phyloP scores from a whole-genome alignment of 306 rosid genomes.

The Mimosa bimucronata region DNA sequence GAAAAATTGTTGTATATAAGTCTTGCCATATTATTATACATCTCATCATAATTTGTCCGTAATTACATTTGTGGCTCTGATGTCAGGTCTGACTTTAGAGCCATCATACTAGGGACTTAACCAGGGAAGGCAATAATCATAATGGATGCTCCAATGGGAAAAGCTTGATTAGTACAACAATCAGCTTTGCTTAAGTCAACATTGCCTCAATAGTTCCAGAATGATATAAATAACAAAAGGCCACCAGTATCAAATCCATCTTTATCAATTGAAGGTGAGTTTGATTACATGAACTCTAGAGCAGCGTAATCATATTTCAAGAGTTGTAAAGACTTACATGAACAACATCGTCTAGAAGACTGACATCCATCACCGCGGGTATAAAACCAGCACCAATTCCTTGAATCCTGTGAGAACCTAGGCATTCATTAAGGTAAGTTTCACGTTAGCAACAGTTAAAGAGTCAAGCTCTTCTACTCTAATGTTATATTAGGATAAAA shows the following conservation, averaged over 20 bases:
- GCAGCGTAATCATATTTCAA: constrained; percentile 14
- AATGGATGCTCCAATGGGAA: constrained; percentile 16
- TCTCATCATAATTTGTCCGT: background rate
- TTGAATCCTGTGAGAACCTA: constrained; percentile 93
- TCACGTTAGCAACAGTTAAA: constrained; percentile 18
- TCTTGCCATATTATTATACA: no score
- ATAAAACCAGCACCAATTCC: constrained; percentile 92
- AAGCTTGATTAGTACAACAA: constrained; percentile 3
- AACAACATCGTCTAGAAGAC: constrained; percentile 65
- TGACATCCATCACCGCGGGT: constrained; percentile 77
- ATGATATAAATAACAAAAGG: constrained; percentile 17
- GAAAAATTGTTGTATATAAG: background rate
- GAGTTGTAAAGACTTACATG: constrained; percentile 58
- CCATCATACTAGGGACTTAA: constrained; percentile 3
- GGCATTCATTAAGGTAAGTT: constrained; percentile 34
- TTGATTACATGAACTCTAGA: constrained; percentile 16
- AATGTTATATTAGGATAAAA: constrained; percentile 16
- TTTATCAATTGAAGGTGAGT: background rate
- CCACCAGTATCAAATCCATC: background rate
- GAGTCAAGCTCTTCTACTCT: constrained; percentile 13
- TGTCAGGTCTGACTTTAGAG: constrained; percentile 12
- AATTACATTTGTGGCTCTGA: background rate
- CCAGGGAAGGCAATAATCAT: constrained; percentile 19
- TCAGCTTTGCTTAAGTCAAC: constrained; percentile 7
- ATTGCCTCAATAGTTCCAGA: constrained; percentile 22